Evolutionary conservation across 164 flowering plant genomes (phyloP).

Genomic region (Euptelea pleiosperma): DNA sequence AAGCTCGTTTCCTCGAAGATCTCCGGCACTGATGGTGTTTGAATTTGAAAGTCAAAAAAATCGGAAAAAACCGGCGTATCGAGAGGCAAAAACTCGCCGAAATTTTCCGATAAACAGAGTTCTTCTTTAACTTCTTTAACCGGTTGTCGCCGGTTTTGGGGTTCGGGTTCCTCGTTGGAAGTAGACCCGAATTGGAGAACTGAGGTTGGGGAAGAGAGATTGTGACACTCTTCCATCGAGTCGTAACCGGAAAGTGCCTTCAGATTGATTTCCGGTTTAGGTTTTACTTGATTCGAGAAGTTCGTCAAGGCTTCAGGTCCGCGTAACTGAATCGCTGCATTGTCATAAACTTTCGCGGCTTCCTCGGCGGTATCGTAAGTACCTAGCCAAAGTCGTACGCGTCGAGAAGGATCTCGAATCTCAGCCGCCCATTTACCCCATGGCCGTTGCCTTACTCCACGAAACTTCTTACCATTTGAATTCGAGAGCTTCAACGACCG

Average conservation of each 20-base stretch:
- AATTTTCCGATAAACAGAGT: neutral
- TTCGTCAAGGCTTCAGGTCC: constrained; percentile 84
- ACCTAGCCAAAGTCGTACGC: constrained; percentile 79
- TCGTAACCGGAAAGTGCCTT: constrained; percentile 40
- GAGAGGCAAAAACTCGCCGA: constrained; percentile 23
- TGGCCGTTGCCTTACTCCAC: constrained; percentile 81
- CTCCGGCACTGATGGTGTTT: constrained; percentile 17
- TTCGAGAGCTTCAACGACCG: neutral
- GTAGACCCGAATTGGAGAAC: constrained; percentile 41
- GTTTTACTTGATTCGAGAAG: constrained; percentile 26
- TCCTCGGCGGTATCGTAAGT: constrained; percentile 88
- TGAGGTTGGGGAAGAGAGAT: constrained; percentile 61
- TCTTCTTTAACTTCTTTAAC: constrained; percentile 16
- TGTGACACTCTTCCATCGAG: constrained; percentile 49
- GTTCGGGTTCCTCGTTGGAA: constrained; percentile 16
- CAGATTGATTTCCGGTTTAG: constrained; percentile 11
- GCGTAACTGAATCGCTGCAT: constrained; percentile 73
- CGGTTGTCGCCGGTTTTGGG: neutral
- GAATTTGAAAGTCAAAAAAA: constrained; percentile 27
- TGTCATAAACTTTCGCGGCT: constrained; percentile 85
- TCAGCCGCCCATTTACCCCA: constrained; percentile 99
- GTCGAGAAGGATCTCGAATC: constrained; percentile 72
- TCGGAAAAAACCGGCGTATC: constrained; percentile 36
- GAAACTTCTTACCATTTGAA: constrained; percentile 46
- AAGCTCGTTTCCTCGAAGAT: constrained; percentile 25